These are phyloP conservation scores for Gaultheria prostrata DNA, from an alignment of 148 eudicot species.

Conservation along the genomic window DNA sequence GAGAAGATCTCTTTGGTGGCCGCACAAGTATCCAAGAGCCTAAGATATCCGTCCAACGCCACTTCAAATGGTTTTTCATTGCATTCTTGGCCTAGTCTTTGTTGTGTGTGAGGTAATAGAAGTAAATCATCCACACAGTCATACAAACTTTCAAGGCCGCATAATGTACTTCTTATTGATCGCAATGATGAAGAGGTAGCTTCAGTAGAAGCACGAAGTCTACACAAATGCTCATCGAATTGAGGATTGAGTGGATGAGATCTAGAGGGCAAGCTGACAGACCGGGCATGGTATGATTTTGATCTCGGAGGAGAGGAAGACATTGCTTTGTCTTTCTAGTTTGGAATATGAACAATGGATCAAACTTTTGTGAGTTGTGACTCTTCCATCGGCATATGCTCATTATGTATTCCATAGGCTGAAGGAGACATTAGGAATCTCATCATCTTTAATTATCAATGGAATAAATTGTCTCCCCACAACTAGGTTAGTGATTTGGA, in stretches of 20 bases:
- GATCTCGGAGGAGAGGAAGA: constrained; percentile 21
- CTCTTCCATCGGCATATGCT: not conserved
- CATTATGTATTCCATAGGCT: too few species aligned
- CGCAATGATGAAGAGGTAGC: constrained; percentile 35
- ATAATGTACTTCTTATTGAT: constrained; percentile 28
- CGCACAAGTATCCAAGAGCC: constrained; percentile 30
- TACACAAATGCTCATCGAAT: constrained; percentile 28
- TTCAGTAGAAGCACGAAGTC: constrained; percentile 36
- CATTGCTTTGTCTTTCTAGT: not conserved
- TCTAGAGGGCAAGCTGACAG: constrained; percentile 29
- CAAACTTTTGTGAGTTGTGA: not conserved
- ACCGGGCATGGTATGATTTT: constrained; percentile 24
- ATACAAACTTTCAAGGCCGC: constrained; percentile 22
- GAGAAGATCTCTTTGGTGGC: constrained; percentile 19
- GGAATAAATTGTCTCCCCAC: not conserved
- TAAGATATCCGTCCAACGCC: constrained; percentile 32
- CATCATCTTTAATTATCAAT: too few species aligned
- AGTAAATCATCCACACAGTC: constrained; percentile 34
- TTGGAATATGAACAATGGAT: not conserved
- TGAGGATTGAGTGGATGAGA: constrained; percentile 26
- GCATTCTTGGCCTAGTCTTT: constrained; percentile 8
- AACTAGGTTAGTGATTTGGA: not conserved
- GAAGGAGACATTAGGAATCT: too few species aligned
- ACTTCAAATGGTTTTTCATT: constrained; percentile 12
- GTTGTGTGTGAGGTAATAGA: constrained; percentile 25